A percentile compares a stretch with the other conserved stretches of the same genome.
Evolutionary conservation across 2,329 filamentous ascomycete species (phyloP).

Genomic region (Phialophora expanda): DNA sequence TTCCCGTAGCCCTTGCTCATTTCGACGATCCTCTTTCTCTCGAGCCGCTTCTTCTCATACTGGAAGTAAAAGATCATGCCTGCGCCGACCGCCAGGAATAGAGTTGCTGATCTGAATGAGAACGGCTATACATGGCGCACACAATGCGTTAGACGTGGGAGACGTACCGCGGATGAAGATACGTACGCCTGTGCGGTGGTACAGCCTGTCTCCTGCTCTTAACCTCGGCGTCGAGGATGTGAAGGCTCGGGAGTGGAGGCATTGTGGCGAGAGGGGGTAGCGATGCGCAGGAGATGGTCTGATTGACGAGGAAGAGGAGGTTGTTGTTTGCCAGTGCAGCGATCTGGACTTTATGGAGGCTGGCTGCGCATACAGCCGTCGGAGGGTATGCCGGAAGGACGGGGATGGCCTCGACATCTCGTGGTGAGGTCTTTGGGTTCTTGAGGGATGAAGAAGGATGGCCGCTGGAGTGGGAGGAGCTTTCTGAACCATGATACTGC

Average conservation of each 20-base stretch:
- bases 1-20: conserved; percentile 89
- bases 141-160: conserved; percentile 25
- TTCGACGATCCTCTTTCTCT: conserved; percentile 85
- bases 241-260: conserved; percentile 31
- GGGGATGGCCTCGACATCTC: conserved; percentile 20
- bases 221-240: conserved; percentile 36
- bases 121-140: conserved; percentile 68
- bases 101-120: conserved; percentile 84
- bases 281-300: conserved; percentile 42
- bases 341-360: conserved; percentile 2
- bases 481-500: background rate
- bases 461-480: background rate
- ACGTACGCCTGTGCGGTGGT: conserved; percentile 53
- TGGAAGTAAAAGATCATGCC: conserved; percentile 90
- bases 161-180: conserved; percentile 34
- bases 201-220: conserved; percentile 53
- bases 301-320: conserved; percentile 46
- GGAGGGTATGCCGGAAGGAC: conserved; percentile 18
- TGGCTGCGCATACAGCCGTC: conserved; percentile 18
- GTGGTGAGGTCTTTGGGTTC: background rate
- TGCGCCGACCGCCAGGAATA: conserved; percentile 80
- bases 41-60: conserved; percentile 88
- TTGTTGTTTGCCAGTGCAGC: conserved; percentile 57
- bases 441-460: background rate
- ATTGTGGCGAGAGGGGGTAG: conserved; percentile 33